Percentiles rank a stretch among this genome's conserved stretches.
These are phyloP conservation scores for Penicillium verhagenii DNA, from an alignment of 495 filamentous ascomycete genomes.

Conservation along the genomic window DNA sequence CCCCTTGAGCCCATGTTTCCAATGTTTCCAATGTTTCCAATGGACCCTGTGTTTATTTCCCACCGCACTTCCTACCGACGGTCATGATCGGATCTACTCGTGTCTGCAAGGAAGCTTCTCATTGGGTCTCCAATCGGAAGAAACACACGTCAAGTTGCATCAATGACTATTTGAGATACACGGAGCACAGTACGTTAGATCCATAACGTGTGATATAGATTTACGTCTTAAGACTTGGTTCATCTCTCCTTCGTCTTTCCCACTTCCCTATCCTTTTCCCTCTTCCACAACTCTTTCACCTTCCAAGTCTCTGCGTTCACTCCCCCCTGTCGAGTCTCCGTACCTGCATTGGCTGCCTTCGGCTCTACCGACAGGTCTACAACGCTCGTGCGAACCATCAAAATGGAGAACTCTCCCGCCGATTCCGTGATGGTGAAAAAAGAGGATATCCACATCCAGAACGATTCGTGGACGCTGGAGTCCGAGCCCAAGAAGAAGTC, in stretches of 20 bases:
- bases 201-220: too few relatives aligned
- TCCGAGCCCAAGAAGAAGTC: constrained; percentile 5
- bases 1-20: not conserved
- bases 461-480: constrained; percentile 13
- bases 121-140: constrained; percentile 4
- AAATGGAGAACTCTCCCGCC: constrained; percentile 15
- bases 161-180: not conserved
- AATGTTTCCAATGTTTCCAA: too few relatives aligned
- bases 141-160: not conserved
- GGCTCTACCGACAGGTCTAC: not conserved
- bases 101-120: constrained; percentile 1
- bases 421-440: constrained; percentile 16
- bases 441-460: not conserved
- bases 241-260: not conserved
- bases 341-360: too few relatives aligned
- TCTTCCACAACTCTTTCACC: not conserved
- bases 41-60: too few relatives aligned
- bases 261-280: not conserved
- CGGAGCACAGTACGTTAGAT: too few relatives aligned
- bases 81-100: not conserved
- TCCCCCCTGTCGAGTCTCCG: not conserved
- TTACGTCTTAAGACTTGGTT: too few relatives aligned
- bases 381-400: not conserved
- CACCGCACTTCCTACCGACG: constrained; percentile 11
- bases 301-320: not conserved